Base-by-base conservation (phyloP, 805 yeast species). In the Cyberlindnera misumaiensis region DNA sequence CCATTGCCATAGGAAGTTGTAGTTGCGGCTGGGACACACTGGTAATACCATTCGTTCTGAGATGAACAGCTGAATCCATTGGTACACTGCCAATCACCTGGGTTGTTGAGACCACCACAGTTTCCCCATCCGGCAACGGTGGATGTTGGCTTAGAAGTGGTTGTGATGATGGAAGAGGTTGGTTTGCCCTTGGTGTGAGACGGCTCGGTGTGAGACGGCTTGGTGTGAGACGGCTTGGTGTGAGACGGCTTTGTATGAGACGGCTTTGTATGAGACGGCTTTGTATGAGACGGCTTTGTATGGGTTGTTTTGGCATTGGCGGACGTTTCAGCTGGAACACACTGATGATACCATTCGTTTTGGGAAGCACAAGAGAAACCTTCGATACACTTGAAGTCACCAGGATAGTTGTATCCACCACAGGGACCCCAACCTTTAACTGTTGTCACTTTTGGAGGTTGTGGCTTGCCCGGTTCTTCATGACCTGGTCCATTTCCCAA, bases 101-200 rank as follows among this genome's bases (percentile, higher is more conserved):
- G 30, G 28, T 25, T 34, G 17, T 30, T 26, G 7, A 12, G 7
- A 34, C 47, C 49, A 35, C 51, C 51, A 41, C 51, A 47, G 18
- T 39, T 40, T 4, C 39, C 45, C 24, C 38, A 27, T 13, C 24
- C 34, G 16, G 32, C 28, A 16, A 28, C 34, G 13, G 28, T 30
- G 5, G 20, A 15, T 11, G 22, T 11, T 4, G 32, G n/a, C 13
- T 11, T 18, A 16, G 22, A 16, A 11, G 24, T 30, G 24, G 20
- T 30, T 18, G 17, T 17, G 18, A 14, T 29, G 11, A 15, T 29
- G 31, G 31, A 14, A 11, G 31, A 10, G 12, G 2, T 29, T 14
- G 31, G 18, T 14, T 15, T 15, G 14, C 15, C 30, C n/a, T 13
- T 29, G 20, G 15, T 20, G 24, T 20, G 24, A 20, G 8, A 20